phyloP scores from a whole-genome alignment of 1,284 basidiomycete genomes.

The Ceratobasidium papillatum region DNA sequence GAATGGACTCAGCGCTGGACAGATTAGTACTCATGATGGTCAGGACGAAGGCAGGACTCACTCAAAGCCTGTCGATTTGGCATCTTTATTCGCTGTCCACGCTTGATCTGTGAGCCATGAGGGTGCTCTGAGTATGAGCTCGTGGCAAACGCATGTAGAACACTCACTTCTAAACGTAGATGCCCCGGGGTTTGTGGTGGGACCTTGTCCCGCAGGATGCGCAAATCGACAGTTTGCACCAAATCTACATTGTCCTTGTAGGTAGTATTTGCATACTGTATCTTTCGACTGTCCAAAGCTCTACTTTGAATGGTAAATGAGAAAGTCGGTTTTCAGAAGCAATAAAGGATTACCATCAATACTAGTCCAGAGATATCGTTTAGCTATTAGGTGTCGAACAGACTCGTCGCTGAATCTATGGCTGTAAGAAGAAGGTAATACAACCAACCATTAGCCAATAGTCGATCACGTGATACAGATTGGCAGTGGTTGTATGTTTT shows the following conservation, averaged over 20 bases:
- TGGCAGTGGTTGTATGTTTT: too few species aligned
- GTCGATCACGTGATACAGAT: too few species aligned
- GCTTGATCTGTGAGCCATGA: conserved; percentile 54
- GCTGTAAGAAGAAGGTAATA: too few species aligned
- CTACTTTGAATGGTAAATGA: conserved; percentile 9
- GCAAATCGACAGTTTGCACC: conserved; percentile 74
- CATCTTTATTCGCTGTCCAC: conserved; percentile 52
- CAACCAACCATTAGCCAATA: too few species aligned
- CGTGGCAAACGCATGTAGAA: conserved; percentile 31
- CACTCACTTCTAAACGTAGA: conserved; percentile 54
- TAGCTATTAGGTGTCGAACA: too few species aligned
- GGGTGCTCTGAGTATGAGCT: conserved; percentile 9
- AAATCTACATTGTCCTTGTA: conserved; percentile 74
- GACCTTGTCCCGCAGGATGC: conserved; percentile 59
- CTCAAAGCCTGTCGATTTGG: conserved; percentile 26
- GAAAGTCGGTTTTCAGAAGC: neutral
- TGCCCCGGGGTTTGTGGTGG: conserved; percentile 43
- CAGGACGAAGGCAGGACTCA: neutral
- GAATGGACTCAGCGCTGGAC: conserved; percentile 67
- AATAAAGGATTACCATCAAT: neutral
- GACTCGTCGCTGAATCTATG: too few species aligned
- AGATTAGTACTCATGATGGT: conserved; percentile 34
- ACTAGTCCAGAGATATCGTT: neutral
- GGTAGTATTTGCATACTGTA: conserved; percentile 66
- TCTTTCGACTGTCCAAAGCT: conserved; percentile 28